Conservation (phyloP, 371 early-diverging fungal species). For the Rhizomucor pusillus region DNA sequence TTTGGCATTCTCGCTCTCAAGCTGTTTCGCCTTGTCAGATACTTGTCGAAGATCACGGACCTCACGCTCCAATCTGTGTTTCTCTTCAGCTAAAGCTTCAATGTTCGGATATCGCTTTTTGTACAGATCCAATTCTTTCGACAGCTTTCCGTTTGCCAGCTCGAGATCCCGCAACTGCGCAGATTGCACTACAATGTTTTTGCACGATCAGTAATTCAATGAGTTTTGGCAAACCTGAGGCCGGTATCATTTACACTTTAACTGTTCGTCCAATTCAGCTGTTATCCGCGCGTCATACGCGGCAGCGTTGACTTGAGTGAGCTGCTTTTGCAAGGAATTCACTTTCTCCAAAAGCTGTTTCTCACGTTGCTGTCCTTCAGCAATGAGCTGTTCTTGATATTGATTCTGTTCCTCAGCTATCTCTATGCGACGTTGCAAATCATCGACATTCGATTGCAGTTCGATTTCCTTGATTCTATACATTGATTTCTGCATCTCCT, state of each 20-base stretch:
- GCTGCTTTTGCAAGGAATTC: too few species aligned
- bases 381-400: too few species aligned
- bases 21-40: constrained; percentile 1
- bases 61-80: constrained; percentile 12
- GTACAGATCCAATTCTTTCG: constrained; percentile 12
- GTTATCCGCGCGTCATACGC: too few species aligned
- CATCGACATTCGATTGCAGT: too few species aligned
- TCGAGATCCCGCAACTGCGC: constrained; percentile 7
- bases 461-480: not conserved
- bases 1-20: constrained; percentile 17
- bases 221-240: too few species aligned
- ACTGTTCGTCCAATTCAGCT: too few species aligned
- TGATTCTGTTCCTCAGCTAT: too few species aligned
- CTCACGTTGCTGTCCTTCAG: too few species aligned
- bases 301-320: too few species aligned
- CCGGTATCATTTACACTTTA: too few species aligned
- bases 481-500: not conserved
- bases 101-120: constrained; percentile 11
- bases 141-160: constrained; percentile 10
- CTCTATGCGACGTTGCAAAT: too few species aligned
- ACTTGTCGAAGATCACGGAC: not conserved
- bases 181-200: constrained; percentile 10
- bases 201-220: not conserved
- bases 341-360: too few species aligned
- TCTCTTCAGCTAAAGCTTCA: constrained; percentile 14